Evolutionary conservation across 768 basidiomycete genomes (phyloP), one percentile per base, ranked within the genome.

Genomic region (Hysterangium stoloniferum): DNA sequence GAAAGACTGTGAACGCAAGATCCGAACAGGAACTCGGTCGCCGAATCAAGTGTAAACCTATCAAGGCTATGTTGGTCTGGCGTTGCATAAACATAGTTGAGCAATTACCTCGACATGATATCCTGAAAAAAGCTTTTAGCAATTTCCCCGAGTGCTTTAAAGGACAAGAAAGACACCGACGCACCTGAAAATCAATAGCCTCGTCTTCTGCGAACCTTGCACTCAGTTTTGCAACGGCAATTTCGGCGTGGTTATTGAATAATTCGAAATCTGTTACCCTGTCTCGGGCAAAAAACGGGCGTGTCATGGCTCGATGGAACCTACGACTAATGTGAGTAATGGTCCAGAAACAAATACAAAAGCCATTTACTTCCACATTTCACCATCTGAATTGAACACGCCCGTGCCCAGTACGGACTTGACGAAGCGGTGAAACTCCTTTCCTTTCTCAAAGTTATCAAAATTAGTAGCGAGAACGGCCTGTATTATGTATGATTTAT

Each of bases 391-490:
- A 44, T 62, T 62, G 46, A 62, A 62, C 1, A 62, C 59, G 4
- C 61, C 61, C 34, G 46, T 44, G 19, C 61, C 59, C 36, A 45
- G 43, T n/a, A 52, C 32, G 6, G 34, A 36, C 9, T 37, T 11
- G 29, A 37, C 31, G 12, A 33, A n/a, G 20, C 62, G 54, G 40
- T 65, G 68, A 45, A 80, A 74, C 17, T 62, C 63, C 50, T 69
- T 59, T 19, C 75, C 74, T 69, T 82, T 82, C 34, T 72, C 72
- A 52, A 75, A 82, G 57, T 76, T 80, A 8, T 69, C 65, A 52
- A 82, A 82, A 52, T 81, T 73, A 0, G 77, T 77, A 0, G 78
- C 69, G 2, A 82, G 62, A 15, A 80, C 76, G 3, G 69, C 58
- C 60, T 71, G 44, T 49, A 29, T 29, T 31, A n/a, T 28, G 22